Percentiles rank a stretch among this genome's conserved stretches.
Evolutionary conservation across 2,329 filamentous ascomycete genomes (phyloP).

Genomic region (Helotiales sp.): DNA sequence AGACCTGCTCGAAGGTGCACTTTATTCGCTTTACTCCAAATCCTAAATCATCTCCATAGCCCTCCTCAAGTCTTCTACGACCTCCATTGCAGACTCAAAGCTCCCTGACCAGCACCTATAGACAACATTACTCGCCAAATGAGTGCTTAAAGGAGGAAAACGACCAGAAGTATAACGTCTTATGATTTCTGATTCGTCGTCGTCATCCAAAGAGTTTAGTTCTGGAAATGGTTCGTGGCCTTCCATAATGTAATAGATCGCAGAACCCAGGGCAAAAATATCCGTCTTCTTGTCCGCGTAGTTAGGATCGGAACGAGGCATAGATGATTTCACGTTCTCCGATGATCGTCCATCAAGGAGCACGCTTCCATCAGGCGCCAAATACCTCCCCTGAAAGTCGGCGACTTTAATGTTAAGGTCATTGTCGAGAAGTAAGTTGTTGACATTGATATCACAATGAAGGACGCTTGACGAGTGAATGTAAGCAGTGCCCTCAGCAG

Average conservation of each 20-base stretch:
- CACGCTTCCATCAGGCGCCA: constrained; percentile 5
- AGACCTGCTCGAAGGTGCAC: too few species aligned
- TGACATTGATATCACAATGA: constrained; percentile 6
- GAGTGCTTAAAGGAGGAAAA: too few species aligned
- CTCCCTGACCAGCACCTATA: too few species aligned
- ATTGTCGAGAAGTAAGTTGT: constrained; percentile 14
- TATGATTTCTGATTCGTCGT: constrained; percentile 24
- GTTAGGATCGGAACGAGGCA: constrained; percentile 22
- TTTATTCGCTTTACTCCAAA: too few species aligned
- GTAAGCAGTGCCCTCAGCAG: constrained; percentile 7
- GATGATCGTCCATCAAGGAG: constrained; percentile 5
- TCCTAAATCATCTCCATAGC: too few species aligned
- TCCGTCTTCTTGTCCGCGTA: constrained; percentile 23
- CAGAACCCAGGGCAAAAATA: constrained; percentile 29
- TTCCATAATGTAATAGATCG: constrained; percentile 27
- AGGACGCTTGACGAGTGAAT: background rate
- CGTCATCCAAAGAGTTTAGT: constrained; percentile 18
- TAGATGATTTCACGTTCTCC: constrained; percentile 26
- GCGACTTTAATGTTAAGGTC: constrained; percentile 17
- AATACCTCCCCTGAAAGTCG: constrained; percentile 18
- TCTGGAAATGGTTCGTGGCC: constrained; percentile 24
- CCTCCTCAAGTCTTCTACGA: too few species aligned
- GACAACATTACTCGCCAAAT: too few species aligned
- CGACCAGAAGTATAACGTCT: too few species aligned
- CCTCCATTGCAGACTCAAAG: too few species aligned